Base-by-base conservation (phyloP, 1,284 basidiomycete species). In the Apiotrichum sp. region DNA sequence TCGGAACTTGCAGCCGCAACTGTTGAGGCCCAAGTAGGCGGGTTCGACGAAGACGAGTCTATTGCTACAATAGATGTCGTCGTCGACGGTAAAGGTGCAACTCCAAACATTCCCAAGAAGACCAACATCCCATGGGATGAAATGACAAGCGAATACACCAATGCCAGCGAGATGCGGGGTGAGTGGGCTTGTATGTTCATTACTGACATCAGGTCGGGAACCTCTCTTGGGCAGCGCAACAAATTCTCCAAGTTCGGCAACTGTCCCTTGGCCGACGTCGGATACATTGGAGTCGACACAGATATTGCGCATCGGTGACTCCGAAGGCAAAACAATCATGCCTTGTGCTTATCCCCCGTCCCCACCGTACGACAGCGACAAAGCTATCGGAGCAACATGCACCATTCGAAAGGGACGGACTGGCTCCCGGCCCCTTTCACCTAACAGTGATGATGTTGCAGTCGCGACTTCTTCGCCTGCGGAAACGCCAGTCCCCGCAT, bases 21-120 rank as follows among this genome's bases (percentile, higher is more conserved):
- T 4, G 35, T 46, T 31, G 36, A 52, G 14, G 47, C 47, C 0
- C 9, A 40, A 31, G 22, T 49, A 8, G 47, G 47, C 29, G 38
- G 38, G 4, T 31, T 38, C 14, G 47, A 51, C 31, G 50, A 53
- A 7, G 51, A 56, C 4, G 55, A 56, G 11, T 38, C 36, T 14
- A 11, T 41, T 14, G 40, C 22, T 6, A 11, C 47, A 10, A 48
- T 48, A 8, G 62, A 86, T 87, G 55, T 87, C 87, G 16, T 88
- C 87, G 59, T 80, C 89, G 13, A 78, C 82, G 61, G 81, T 86
- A 22, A 22, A 22, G 22, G 22, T 22, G 22, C 22, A 22, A 22
- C 22, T 22, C 22, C 22, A 22, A 55, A 29, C 9, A 34, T 32
- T 4, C 41, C 41, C n/a, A 6, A 40, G 10, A 41, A 11, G n/a